These are phyloP conservation scores for Thelonectria blattea DNA, from an alignment of 2,329 filamentous ascomycete genomes.

Conservation along the genomic window DNA sequence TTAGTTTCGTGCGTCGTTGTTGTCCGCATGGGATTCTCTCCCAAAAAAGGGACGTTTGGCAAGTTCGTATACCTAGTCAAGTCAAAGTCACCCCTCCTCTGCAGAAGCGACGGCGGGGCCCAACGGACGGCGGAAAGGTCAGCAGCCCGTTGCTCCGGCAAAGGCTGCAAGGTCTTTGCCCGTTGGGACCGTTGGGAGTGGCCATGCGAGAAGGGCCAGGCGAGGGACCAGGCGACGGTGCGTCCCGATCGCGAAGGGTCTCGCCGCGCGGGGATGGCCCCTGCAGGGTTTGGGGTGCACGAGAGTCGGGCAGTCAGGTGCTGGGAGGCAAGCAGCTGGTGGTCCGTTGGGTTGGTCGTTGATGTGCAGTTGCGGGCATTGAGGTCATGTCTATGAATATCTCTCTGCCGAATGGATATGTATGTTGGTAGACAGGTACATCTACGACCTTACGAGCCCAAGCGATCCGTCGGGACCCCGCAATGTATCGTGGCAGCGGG, in stretches of 20 bases:
- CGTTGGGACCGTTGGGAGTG: neutral
- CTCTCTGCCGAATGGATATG: no score
- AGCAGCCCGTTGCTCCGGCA: neutral
- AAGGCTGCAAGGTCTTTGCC: neutral
- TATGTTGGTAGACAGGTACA: no score
- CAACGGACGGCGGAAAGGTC: neutral
- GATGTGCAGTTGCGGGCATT: no score
- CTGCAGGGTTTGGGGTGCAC: neutral
- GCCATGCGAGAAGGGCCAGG: no score
- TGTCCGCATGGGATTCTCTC: no score
- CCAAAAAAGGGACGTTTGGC: no score
- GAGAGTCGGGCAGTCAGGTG: neutral
- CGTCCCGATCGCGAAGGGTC: neutral
- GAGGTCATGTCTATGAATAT: neutral
- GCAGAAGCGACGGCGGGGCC: neutral
- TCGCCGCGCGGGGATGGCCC: neutral
- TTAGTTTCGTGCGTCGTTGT: no score
- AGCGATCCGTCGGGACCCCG: neutral
- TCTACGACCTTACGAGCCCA: no score
- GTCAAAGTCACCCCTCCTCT: neutral
- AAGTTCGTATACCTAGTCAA: neutral
- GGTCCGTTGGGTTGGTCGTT: neutral
- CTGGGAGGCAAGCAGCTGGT: neutral
- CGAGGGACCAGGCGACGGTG: neutral
- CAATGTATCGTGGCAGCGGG: neutral